Evolutionary conservation across 805 yeast species (phyloP), one percentile per base, ranked within the genome.

Genomic region (Babjeviella inositovora): DNA sequence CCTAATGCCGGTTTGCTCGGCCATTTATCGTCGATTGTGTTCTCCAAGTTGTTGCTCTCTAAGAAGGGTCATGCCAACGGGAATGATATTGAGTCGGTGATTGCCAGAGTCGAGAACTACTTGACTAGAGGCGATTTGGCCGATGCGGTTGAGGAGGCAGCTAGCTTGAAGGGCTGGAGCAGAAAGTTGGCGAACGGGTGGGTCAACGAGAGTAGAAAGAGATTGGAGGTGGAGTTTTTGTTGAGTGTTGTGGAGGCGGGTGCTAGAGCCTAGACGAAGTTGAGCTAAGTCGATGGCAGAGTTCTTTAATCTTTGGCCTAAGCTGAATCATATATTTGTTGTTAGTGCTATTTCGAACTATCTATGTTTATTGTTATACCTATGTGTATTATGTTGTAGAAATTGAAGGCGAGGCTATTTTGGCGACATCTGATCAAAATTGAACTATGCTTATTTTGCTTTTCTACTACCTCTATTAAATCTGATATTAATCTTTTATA

Each of bases 1-100:
- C 93, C 92, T 36, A 80, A 87, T 41, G 93, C 98, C 13, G 98
- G 98, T 41, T 64, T 90, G 25, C 65, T 87, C 37, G 97, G 95
- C 15, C 95, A 90, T 48, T 46, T 84, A 20, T 64, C 92, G 5
- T 85, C 97, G 10, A 58, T 62, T 33, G 26, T 82, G 6, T 77
- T 85, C 43, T 75, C 93, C 17, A 67, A 64, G 36, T 60, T 85
- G 30, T 61, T 87, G 38, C 62, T 81, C 38, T 60, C 76, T 14
- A 90, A 84, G 44, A 57, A 65, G 30, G 97, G 97, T 21, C 52
- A 55, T 14, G 29, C 31, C 17, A 23, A 25, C 47, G 20, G 93
- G 93, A 70, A 67, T 35, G 96, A 90, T 41, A 70, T 85, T 27
- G 97, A 87, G 54, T 67, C 84, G 26, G 75, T 85, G 12, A 70